Base-by-base conservation (phyloP, 2,329 filamentous ascomycete genomes). In the Alternaria sp. region DNA sequence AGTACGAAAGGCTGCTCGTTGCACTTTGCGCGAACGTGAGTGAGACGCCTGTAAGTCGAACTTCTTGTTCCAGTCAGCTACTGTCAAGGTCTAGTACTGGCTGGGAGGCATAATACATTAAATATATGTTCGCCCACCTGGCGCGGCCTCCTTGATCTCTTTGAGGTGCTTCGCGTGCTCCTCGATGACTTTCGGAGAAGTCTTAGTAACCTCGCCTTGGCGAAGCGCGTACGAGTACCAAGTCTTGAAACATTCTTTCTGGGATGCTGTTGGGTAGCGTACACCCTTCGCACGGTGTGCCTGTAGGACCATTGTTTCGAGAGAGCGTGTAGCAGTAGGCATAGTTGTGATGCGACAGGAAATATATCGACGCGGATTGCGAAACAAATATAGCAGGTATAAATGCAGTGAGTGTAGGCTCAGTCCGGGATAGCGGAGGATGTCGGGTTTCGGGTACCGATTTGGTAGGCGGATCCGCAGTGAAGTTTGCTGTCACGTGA, bases 191-290 rank as follows among this genome's bases (percentile, higher is more conserved):
- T 69, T 68, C 12, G 67, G 41, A 3, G 46, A 60, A 1, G 66
- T 59, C 54, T 72, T 75, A 4, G 53, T 55, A 2, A 57, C 66
- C 54, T 72, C 73, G 2, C 72, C 71, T 24, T 66, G 49, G 14
- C 68, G 64, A 12, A 77, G 60, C 3, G 71, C 74, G 58, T 76
- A 76, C 5, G 75, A 76, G 54, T 77, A 77, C 75, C 75, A 77
- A 0, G 75, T 77, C 57, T 76, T 76, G 62, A 75, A 74, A 41
- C 71, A 76, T 16, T 77, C 72, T 59, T 76, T 76, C 24, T 74
- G 72, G 0, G 61, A 38, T 16, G 69, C 62, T 12, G 73, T 71
- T 1, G 73, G 72, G 47, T 75, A 77, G 42, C 73, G 71, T 11
- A 76, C 62, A 12, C 75, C 75, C 46, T 77, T 77, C 1, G 75